Evolutionary conservation across 2,329 filamentous ascomycete genomes (phyloP).

Genomic region (Xenosphaeropsis pyriputrescens): DNA sequence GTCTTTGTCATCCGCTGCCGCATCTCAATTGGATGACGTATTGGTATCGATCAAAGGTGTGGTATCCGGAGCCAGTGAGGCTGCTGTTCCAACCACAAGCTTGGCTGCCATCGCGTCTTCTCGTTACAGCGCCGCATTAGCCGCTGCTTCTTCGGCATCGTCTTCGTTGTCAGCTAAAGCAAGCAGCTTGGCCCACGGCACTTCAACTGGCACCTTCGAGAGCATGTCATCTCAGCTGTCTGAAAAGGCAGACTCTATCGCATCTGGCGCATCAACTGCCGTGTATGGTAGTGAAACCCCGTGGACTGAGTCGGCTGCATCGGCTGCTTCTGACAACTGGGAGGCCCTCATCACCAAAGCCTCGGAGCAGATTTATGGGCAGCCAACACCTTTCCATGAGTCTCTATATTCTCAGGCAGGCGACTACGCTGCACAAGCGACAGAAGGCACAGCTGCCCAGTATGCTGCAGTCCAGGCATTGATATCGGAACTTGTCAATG

Average conservation of each 20-base stretch:
- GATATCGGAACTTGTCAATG: constrained; percentile 61
- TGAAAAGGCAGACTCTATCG: constrained; percentile 20
- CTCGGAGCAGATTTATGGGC: constrained; percentile 16
- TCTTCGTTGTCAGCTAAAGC: constrained; percentile 19
- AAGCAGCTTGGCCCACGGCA: constrained; percentile 19
- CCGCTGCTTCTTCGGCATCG: constrained; percentile 25
- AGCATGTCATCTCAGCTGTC: constrained; percentile 42
- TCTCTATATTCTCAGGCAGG: constrained; percentile 33
- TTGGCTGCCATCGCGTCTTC: constrained; percentile 26
- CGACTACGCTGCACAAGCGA: constrained; percentile 46
- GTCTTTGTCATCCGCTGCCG: constrained; percentile 21
- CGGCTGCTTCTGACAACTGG: constrained; percentile 26
- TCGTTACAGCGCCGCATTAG: constrained; percentile 26
- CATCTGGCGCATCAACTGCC: constrained; percentile 12
- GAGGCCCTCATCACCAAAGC: constrained; percentile 17
- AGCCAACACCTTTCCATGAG: constrained; percentile 19
- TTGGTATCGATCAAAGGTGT: constrained; percentile 23
- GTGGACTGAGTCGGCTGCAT: constrained; percentile 34
- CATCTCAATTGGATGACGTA: constrained; percentile 23
- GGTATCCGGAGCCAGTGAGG: constrained; percentile 16
- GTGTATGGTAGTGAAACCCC: constrained; percentile 27
- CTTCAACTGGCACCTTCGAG: constrained; percentile 30
- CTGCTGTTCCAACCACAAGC: constrained; percentile 20
- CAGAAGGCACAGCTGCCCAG: constrained; percentile 43
- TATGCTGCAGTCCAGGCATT: constrained; percentile 58